Percentiles rank a stretch among this genome's conserved stretches.
phyloP scores from a whole-genome alignment of 306 rosid genomes.

The Myrica gale region DNA sequence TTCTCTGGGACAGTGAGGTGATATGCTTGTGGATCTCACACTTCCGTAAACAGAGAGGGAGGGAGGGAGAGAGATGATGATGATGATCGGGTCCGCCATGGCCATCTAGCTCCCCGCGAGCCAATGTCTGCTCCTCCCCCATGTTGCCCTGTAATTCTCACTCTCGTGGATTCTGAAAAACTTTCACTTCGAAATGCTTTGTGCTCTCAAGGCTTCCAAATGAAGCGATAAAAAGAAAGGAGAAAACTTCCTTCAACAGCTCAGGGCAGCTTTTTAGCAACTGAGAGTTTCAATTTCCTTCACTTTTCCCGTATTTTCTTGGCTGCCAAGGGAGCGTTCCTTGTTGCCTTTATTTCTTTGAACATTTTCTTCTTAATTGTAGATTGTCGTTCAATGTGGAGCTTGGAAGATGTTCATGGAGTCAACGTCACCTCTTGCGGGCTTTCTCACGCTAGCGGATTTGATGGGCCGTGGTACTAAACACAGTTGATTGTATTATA shows the following conservation, averaged over 20 bases:
- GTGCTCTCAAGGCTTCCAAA: constrained; percentile 1
- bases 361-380: not conserved
- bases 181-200: not conserved
- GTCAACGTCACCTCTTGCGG: constrained; percentile 52
- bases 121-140: constrained; percentile 47
- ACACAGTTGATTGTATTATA: constrained; percentile 2
- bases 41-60: not conserved
- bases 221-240: not conserved
- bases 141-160: constrained; percentile 39
- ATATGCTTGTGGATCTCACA: constrained; percentile 24
- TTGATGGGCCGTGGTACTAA: constrained; percentile 56
- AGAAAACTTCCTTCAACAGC: not conserved
- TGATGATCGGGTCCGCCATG: constrained; percentile 66
- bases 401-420: constrained; percentile 53
- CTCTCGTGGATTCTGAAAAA: not conserved
- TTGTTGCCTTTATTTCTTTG: constrained; percentile 4
- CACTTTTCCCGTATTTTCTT: constrained; percentile 12
- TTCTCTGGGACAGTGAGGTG: not conserved
- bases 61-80: constrained; percentile 9
- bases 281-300: not conserved
- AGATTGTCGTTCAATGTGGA: constrained; percentile 82
- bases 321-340: constrained; percentile 2
- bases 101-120: constrained; percentile 56
- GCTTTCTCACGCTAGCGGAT: constrained; percentile 46
- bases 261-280: not conserved